phyloP scores from a whole-genome alignment of 768 basidiomycete species.

The Pleurotus ostreatus region DNA sequence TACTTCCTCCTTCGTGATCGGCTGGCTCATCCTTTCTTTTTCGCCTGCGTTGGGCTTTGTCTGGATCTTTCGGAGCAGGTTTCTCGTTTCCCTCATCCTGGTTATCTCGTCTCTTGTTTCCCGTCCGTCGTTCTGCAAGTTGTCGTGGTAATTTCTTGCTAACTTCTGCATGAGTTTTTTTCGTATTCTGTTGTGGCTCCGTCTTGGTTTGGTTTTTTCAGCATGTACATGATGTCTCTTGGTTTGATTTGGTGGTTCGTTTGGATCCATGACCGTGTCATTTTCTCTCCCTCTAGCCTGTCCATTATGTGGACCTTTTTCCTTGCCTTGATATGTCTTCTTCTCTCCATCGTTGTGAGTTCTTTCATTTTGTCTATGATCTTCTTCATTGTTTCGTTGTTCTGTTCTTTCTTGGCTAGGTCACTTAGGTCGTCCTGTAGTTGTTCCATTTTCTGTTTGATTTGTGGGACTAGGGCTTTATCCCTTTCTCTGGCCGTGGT shows the following conservation, averaged over 20 bases:
- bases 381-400: no score
- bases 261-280: not conserved
- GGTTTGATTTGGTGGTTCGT: not conserved
- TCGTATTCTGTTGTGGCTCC: not conserved
- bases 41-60: not conserved
- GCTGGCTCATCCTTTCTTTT: not conserved
- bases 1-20: slow-evolving; percentile 14
- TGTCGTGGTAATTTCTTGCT: not conserved
- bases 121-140: not conserved
- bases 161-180: not conserved
- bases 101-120: not conserved
- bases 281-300: slow-evolving; percentile 1
- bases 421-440: no score
- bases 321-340: not conserved
- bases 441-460: no score
- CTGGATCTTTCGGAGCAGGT: not conserved
- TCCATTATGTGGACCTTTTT: not conserved
- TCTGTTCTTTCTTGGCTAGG: no score
- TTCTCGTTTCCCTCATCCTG: not conserved
- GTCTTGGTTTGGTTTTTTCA: not conserved
- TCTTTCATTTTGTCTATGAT: not conserved
- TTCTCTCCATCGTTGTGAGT: not conserved
- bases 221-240: slow-evolving; percentile 2
- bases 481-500: no score
- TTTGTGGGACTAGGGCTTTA: no score